Percentiles rank a stretch among this genome's conserved stretches.
These are phyloP conservation scores for Hyparrhenia diplandra DNA, from an alignment of 176 grass and related monocot genomes.

Conservation along the genomic window DNA sequence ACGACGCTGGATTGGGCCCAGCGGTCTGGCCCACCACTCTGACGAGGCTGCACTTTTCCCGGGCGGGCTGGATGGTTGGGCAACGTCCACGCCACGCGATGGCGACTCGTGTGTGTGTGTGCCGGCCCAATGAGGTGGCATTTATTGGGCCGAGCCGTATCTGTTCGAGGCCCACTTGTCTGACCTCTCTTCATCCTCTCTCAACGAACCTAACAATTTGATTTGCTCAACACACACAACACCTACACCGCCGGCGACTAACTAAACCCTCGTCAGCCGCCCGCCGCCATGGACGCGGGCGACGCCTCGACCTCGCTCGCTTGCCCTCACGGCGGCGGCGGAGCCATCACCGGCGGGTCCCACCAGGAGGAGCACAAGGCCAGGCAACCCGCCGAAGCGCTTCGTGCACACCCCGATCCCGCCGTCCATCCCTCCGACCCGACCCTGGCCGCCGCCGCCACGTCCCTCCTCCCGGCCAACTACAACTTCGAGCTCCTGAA, in stretches of 20 bases:
- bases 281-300: slow-evolving; percentile 53
- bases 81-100: no score
- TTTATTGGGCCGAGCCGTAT: not conserved
- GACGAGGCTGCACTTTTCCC: not conserved
- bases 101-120: not conserved
- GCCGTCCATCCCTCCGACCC: slow-evolving; percentile 62
- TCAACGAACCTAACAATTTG: no score
- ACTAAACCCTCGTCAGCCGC: slow-evolving; percentile 30
- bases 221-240: not conserved
- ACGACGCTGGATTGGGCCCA: not conserved
- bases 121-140: not conserved
- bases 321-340: no score
- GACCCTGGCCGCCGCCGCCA: slow-evolving; percentile 57
- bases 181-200: not conserved
- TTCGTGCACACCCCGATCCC: slow-evolving; percentile 88
- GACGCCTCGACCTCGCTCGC: slow-evolving; percentile 36
- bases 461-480: slow-evolving; percentile 58
- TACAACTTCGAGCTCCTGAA: slow-evolving; percentile 93
- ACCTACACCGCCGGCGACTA: no score
- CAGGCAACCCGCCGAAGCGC: slow-evolving; percentile 50
- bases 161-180: not conserved
- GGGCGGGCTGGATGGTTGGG: not conserved
- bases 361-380: slow-evolving; percentile 28
- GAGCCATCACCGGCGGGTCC: not conserved
- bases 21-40: not conserved